These are phyloP conservation scores for Yamadazyma songkhlaensis DNA, from an alignment of 1,139 yeast genomes.

Conservation along the genomic window DNA sequence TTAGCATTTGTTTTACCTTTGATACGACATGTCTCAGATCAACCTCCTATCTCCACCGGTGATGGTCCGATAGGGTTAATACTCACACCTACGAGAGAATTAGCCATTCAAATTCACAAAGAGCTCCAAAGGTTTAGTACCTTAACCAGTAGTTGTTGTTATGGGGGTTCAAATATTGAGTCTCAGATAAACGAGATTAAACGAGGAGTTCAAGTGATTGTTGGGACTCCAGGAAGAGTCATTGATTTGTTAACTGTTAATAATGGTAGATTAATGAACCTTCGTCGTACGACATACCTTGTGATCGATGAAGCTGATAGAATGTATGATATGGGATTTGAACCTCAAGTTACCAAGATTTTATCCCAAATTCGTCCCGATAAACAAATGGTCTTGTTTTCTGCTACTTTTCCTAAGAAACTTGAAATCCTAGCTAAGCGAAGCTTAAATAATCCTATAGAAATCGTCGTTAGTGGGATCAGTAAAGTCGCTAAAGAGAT, in stretches of 20 bases:
- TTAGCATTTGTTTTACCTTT: constrained; percentile 83
- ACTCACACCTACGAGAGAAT: constrained; percentile 89
- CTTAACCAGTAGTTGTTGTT: constrained; percentile 62
- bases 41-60: constrained; percentile 48
- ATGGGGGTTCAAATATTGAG: constrained; percentile 91
- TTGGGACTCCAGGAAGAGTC: constrained; percentile 95
- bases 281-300: constrained; percentile 70
- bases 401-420: constrained; percentile 89
- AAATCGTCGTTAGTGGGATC: constrained; percentile 78
- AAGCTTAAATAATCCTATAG: constrained; percentile 61
- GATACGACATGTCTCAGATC: constrained; percentile 77
- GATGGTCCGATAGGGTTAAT: constrained; percentile 82
- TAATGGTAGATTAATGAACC: constrained; percentile 70
- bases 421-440: constrained; percentile 74
- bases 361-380: constrained; percentile 80
- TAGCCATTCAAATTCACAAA: constrained; percentile 78
- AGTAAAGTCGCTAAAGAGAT: constrained; percentile 84
- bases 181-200: constrained; percentile 78
- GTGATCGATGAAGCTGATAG: constrained; percentile 97
- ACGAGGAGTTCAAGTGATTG: constrained; percentile 75
- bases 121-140: constrained; percentile 63
- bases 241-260: constrained; percentile 88
- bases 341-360: constrained; percentile 89
- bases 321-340: constrained; percentile 97
- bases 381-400: constrained; percentile 86